These are phyloP conservation scores for Cucurbitaria berberidis DNA, from an alignment of 2,329 filamentous ascomycete genomes.

Conservation along the genomic window DNA sequence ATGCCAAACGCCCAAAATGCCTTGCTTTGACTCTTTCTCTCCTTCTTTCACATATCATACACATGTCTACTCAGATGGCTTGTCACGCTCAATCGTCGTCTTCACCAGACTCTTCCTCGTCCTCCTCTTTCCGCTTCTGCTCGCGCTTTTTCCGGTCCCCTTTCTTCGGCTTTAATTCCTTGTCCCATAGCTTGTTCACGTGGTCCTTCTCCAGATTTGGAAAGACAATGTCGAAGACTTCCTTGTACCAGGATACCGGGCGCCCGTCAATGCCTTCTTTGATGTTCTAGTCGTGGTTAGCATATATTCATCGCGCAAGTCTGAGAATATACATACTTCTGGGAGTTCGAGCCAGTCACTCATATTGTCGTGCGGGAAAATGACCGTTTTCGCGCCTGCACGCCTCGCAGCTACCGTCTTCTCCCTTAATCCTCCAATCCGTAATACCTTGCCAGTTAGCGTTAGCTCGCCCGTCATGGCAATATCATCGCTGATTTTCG, in stretches of 20 bases:
- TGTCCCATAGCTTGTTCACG: slow-evolving; percentile 76
- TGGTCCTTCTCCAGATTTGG: slow-evolving; percentile 74
- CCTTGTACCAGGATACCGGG: slow-evolving; percentile 89
- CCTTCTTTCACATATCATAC: slow-evolving; percentile 18
- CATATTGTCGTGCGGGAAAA: slow-evolving; percentile 94
- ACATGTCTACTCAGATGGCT: not conserved
- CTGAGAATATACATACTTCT: slow-evolving; percentile 69
- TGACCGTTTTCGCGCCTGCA: slow-evolving; percentile 88
- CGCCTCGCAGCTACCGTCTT: slow-evolving; percentile 96
- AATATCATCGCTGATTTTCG: slow-evolving; percentile 79
- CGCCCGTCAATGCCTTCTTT: slow-evolving; percentile 94
- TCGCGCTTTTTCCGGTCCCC: slow-evolving; percentile 45
- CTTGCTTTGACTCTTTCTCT: slow-evolving; percentile 4
- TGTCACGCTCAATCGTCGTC: slow-evolving; percentile 35
- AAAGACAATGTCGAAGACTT: slow-evolving; percentile 93
- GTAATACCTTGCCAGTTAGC: slow-evolving; percentile 92
- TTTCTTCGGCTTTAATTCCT: slow-evolving; percentile 57
- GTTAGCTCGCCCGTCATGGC: slow-evolving; percentile 99
- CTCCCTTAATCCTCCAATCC: slow-evolving; percentile 92
- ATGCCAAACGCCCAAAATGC: slow-evolving; percentile 20
- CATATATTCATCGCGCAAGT: not conserved
- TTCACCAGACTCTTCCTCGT: slow-evolving; percentile 51
- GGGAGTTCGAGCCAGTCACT: slow-evolving; percentile 98
- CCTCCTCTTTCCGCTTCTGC: slow-evolving; percentile 50
- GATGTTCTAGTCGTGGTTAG: slow-evolving; percentile 75